Evolutionary conservation across 768 basidiomycete species (phyloP).

Genomic region (Hericium alpestre): DNA sequence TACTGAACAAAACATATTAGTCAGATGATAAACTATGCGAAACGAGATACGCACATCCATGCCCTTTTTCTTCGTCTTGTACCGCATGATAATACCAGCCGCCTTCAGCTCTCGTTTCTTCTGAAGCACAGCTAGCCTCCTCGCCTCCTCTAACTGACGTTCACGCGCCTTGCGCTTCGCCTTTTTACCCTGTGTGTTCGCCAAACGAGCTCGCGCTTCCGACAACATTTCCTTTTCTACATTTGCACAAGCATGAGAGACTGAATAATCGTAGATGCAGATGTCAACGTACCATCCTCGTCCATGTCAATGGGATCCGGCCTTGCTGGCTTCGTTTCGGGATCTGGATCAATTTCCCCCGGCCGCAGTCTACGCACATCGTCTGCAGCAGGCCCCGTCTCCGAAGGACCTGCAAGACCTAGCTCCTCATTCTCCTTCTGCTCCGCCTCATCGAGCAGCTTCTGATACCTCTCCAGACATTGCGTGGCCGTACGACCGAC

Average conservation of each 20-base stretch:
- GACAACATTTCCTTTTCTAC: constrained; percentile 99
- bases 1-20: constrained; percentile 43
- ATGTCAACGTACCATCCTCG: constrained; percentile 67
- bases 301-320: constrained; percentile 99
- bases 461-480: constrained; percentile 96
- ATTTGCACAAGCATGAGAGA: constrained; percentile 6
- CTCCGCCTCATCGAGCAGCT: constrained; percentile 93
- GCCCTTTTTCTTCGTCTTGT: constrained; percentile 90
- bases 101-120: constrained; percentile 98
- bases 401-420: constrained; percentile 76
- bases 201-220: constrained; percentile 92
- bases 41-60: constrained; percentile 69
- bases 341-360: constrained; percentile 98
- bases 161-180: constrained; percentile 98
- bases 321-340: constrained; percentile 94
- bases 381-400: constrained; percentile 81
- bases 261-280: neutral
- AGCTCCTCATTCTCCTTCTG: constrained; percentile 93
- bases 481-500: constrained; percentile 97
- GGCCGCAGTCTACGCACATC: constrained; percentile 83
- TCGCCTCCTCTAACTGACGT: constrained; percentile 91
- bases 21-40: neutral
- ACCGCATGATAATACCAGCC: constrained; percentile 94
- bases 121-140: constrained; percentile 87
- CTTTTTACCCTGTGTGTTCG: constrained; percentile 99